Percentiles rank a stretch among this genome's conserved stretches.
phyloP scores from a whole-genome alignment of 2,329 filamentous ascomycete genomes.

The Coniochaeta ligniaria region DNA sequence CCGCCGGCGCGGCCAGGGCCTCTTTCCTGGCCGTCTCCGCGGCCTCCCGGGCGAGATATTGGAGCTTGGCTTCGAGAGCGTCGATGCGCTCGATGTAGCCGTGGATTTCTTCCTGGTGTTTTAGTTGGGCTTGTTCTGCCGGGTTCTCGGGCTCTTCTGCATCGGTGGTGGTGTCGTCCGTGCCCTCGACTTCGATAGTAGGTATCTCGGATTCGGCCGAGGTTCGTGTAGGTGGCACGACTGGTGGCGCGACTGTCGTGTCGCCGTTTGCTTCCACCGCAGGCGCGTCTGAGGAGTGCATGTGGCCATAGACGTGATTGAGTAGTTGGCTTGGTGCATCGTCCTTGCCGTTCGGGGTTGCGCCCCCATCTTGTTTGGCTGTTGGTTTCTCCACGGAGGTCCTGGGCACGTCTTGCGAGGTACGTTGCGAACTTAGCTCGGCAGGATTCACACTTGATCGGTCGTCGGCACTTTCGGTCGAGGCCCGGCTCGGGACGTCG shows the following conservation, averaged over 20 bases:
- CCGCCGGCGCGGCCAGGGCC: conserved; percentile 52
- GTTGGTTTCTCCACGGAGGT: conserved; percentile 5
- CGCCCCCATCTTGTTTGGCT: neutral
- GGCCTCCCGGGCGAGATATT: conserved; percentile 77
- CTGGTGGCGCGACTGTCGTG: neutral
- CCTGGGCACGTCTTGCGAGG: conserved; percentile 15
- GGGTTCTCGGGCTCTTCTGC: conserved; percentile 13
- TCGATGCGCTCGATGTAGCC: conserved; percentile 85
- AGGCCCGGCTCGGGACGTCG: conserved; percentile 23
- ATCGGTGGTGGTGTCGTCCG: neutral
- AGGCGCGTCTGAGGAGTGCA: neutral
- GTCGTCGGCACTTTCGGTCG: conserved; percentile 20
- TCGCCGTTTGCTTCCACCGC: conserved; percentile 1
- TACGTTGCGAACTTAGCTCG: conserved; percentile 12
- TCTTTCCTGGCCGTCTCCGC: conserved; percentile 67
- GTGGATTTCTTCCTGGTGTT: conserved; percentile 76
- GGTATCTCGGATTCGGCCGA: neutral
- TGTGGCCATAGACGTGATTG: neutral
- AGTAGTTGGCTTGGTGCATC: neutral
- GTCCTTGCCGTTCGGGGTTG: neutral
- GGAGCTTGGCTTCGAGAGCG: conserved; percentile 81
- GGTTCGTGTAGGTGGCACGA: neutral
- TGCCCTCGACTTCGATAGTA: neutral
- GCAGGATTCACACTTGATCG: conserved; percentile 5
- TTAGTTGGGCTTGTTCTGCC: conserved; percentile 32